Percentiles rank a stretch among this genome's conserved stretches.
Conservation (phyloP, 2,329 filamentous ascomycete species). For the Epichloe sp. region DNA sequence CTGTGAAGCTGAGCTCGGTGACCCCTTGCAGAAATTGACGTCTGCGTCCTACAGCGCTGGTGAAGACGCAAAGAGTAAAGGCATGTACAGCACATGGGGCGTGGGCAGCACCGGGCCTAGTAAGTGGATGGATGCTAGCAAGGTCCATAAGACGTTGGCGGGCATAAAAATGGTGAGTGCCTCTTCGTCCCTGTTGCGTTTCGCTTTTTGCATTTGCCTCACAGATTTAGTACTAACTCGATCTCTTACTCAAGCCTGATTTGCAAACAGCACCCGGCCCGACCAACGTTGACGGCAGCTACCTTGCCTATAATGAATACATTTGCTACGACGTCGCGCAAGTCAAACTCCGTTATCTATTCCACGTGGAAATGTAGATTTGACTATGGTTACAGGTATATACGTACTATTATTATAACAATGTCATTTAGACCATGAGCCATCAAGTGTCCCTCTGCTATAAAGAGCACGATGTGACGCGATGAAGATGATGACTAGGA, state of each 20-base stretch:
- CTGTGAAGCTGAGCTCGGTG: slow-evolving; percentile 65
- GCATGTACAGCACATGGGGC: slow-evolving; percentile 57
- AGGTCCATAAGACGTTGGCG: slow-evolving; percentile 48
- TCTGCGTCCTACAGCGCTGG: slow-evolving; percentile 48
- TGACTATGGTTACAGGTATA: neutral
- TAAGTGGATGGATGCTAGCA: slow-evolving; percentile 63
- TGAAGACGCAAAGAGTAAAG: slow-evolving; percentile 43
- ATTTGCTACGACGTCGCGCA: slow-evolving; percentile 59
- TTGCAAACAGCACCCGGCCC: slow-evolving; percentile 28
- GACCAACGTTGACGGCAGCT: slow-evolving; percentile 32
- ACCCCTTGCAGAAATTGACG: slow-evolving; percentile 55
- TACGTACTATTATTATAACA: too few relatives aligned
- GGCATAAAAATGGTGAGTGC: slow-evolving; percentile 58
- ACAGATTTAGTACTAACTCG: too few relatives aligned
- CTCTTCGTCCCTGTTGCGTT: neutral
- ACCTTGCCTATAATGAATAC: slow-evolving; percentile 58
- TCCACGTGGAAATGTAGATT: slow-evolving; percentile 41
- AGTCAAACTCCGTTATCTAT: slow-evolving; percentile 55
- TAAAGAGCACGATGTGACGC: too few relatives aligned
- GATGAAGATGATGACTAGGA: too few relatives aligned
- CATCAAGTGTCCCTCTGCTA: too few relatives aligned
- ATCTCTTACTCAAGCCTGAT: slow-evolving; percentile 32
- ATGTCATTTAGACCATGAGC: too few relatives aligned
- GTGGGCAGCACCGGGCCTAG: slow-evolving; percentile 50
- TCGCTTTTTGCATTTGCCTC: neutral